Percentiles rank a stretch among this genome's conserved stretches.
phyloP scores from a whole-genome alignment of 2,329 filamentous ascomycete species.

The Cytospora mali region DNA sequence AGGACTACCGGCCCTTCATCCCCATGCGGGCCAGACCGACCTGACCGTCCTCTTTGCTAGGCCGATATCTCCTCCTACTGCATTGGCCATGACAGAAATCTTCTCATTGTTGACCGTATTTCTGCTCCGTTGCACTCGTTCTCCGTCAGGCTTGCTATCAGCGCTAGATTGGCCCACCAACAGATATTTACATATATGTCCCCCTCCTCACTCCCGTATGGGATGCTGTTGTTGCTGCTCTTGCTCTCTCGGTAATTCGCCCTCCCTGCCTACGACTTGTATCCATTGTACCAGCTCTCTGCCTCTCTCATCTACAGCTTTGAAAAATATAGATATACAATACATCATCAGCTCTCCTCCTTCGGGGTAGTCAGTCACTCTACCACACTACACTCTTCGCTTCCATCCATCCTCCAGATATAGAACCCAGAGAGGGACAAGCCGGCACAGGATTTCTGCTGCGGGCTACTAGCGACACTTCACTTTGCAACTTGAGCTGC shows the following conservation, averaged over 20 bases:
- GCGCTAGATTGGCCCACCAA: not conserved
- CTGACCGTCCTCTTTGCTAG: conserved; percentile 9
- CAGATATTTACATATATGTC: not conserved
- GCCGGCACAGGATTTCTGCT: not conserved
- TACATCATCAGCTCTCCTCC: not conserved
- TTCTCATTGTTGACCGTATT: conserved; percentile 15
- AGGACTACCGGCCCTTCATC: not conserved
- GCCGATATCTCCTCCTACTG: not conserved
- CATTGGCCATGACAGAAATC: conserved; percentile 11
- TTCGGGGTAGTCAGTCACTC: not conserved
- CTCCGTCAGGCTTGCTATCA: conserved; percentile 1
- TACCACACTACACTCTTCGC: not conserved
- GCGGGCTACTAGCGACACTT: conserved; percentile 14
- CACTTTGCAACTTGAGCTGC: conserved; percentile 29
- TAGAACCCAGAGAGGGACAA: not conserved
- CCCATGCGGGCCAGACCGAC: not conserved
- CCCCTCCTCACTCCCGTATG: not conserved
- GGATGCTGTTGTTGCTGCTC: not conserved
- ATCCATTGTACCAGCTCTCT: too few relatives aligned
- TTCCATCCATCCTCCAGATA: conserved; percentile 10
- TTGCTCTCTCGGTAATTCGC: not conserved
- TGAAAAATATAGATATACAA: not conserved
- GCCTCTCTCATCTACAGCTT: not conserved
- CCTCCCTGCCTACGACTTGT: not conserved
- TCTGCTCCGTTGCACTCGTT: conserved; percentile 18